Conservation (phyloP, 495 filamentous ascomycete genomes). For the Penicillium roqueforti region DNA sequence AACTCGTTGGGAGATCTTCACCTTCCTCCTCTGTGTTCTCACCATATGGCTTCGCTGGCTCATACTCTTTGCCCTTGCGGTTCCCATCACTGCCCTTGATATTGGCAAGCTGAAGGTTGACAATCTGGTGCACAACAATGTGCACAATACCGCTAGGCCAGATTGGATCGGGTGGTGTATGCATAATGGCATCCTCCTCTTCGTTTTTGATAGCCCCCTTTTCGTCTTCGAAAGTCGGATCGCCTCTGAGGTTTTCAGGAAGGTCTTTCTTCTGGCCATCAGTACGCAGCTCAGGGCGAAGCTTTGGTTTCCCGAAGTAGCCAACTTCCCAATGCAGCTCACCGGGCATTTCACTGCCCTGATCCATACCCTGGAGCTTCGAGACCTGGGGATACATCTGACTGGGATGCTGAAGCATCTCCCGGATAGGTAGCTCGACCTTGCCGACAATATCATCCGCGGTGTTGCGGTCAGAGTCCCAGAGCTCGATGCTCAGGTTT, state of each 20-base stretch:
- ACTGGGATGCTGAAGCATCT: conserved; percentile 89
- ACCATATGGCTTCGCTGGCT: conserved; percentile 82
- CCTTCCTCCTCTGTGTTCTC: conserved; percentile 77
- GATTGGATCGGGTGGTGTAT: conserved; percentile 88
- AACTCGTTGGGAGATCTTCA: conserved; percentile 74
- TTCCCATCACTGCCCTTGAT: conserved; percentile 57
- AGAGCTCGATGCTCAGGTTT: conserved; percentile 87
- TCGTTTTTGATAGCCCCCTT: conserved; percentile 72
- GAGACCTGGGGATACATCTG: conserved; percentile 92
- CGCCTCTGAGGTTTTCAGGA: conserved; percentile 64
- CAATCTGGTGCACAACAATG: conserved; percentile 88
- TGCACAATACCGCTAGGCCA: conserved; percentile 87
- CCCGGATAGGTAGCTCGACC: conserved; percentile 85
- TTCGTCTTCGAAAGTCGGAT: conserved; percentile 80
- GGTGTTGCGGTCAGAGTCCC: conserved; percentile 85
- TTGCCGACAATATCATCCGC: conserved; percentile 95
- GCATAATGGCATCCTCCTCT: conserved; percentile 76
- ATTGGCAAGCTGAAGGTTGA: conserved; percentile 84
- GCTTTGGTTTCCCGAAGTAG: conserved; percentile 84
- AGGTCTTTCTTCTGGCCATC: conserved; percentile 79
- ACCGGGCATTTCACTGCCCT: conserved; percentile 85
- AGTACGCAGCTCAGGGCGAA: conserved; percentile 75
- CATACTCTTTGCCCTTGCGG: conserved; percentile 76
- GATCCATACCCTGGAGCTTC: conserved; percentile 71
- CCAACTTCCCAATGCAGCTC: conserved; percentile 95